Base-by-base conservation (phyloP, 768 basidiomycete genomes). In the Crucibulum laeve region DNA sequence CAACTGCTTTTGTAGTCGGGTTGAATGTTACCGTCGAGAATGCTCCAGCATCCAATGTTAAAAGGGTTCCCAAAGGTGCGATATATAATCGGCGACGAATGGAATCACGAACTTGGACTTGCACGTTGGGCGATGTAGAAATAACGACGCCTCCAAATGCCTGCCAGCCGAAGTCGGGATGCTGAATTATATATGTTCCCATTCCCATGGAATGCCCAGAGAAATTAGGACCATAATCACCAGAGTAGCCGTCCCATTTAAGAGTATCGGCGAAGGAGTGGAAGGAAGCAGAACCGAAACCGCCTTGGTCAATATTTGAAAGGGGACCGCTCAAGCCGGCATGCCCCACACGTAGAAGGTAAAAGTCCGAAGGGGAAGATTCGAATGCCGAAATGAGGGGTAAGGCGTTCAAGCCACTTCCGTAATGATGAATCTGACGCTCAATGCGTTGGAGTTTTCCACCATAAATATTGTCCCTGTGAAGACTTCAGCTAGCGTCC, bases 131-230 rank as follows among this genome's bases (percentile, higher is more conserved):
- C 15, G 67, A 65, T 19, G 64, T 67, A 10, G 69, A 57, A 17
- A 65, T 50, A 26, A 79, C 59, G 25, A 64, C 71, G 4, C 77
- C 77, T 34, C 77, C 77, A 50, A 78, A 77, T 6, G 76, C 76
- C 55, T 79, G 76, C 77, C 77, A 79, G n/a, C 77, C 78, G 52
- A 79, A 79, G 49, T 70, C 68, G 15, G 76, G 74, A 43, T 79
- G 76, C 45, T 77, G 64, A 47, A 78, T 57, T 52, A 80, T 63
- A 39, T 62, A 69, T 0, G 70, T 70, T 37, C 68, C 69, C 45
- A 70, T 72, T 22, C 73, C 73, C 66, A 79, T 70, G 4, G 70
- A 51, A 53, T 74, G 73, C 8, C 77, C 76, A 39, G 75, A 75
- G 53, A 78, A 77, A 57, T 77, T 77, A 5, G 78, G 78, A 36